Percentiles rank a stretch among this genome's conserved stretches.
Evolutionary conservation across 2,329 filamentous ascomycete genomes (phyloP).

Genomic region (Tolypocladium ovalisporum): DNA sequence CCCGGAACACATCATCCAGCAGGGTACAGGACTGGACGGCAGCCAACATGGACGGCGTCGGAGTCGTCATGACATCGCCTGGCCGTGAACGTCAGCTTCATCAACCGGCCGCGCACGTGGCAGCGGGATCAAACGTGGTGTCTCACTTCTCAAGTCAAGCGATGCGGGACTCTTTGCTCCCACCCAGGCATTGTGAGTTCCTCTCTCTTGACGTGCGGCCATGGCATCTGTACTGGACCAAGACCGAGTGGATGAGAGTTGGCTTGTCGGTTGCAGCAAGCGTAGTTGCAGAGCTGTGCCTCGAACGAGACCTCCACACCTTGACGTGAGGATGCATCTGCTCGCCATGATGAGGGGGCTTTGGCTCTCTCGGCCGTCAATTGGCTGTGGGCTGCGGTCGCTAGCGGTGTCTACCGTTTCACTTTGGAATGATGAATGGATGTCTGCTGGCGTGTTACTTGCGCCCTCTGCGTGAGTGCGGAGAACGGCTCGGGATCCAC

Average conservation of each 20-base stretch:
- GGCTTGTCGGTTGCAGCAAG: background rate
- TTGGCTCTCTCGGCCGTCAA: background rate
- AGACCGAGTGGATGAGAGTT: background rate
- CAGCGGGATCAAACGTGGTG: background rate
- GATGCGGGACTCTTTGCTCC: conserved; percentile 8
- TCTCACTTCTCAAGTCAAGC: conserved; percentile 10
- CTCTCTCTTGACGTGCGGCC: background rate
- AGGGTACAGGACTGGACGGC: conserved; percentile 67
- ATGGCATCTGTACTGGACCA: background rate
- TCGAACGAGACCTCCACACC: background rate
- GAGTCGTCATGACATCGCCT: conserved; percentile 56
- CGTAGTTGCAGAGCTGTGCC: background rate
- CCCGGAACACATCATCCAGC: conserved; percentile 72
- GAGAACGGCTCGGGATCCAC: background rate
- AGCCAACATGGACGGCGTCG: conserved; percentile 69
- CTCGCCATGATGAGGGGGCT: background rate
- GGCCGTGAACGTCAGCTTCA: background rate
- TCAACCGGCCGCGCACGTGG: background rate
- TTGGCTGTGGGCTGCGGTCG: background rate
- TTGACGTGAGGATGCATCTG: background rate
- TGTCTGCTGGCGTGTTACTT: background rate
- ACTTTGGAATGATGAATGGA: background rate
- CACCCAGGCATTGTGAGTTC: conserved; percentile 7
- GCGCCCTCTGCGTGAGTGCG: background rate
- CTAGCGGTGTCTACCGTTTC: background rate